phyloP scores from a whole-genome alignment of 441 rosid species.

The Gossypium davidsonii region DNA sequence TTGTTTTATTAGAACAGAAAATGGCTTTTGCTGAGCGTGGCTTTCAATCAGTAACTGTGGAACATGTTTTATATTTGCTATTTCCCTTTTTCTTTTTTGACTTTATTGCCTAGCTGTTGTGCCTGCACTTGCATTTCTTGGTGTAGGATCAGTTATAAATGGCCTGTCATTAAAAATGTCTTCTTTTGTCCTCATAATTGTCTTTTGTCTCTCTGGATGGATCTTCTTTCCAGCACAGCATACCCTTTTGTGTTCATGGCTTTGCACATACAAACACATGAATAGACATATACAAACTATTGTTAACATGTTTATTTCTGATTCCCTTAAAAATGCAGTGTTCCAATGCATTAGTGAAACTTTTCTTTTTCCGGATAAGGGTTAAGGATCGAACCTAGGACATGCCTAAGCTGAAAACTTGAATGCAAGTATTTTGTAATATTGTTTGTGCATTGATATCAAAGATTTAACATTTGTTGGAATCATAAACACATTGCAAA shows the following conservation, averaged over 20 bases:
- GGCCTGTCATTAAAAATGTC: slow-evolving; percentile 16
- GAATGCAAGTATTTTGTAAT: neutral
- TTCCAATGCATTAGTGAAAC: too few species aligned
- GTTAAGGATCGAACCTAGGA: too few species aligned
- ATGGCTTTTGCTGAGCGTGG: slow-evolving; percentile 2
- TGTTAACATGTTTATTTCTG: neutral
- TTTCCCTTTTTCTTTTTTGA: slow-evolving; percentile 9
- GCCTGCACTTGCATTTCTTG: slow-evolving; percentile 16
- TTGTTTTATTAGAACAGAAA: slow-evolving; percentile 14
- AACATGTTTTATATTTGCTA: slow-evolving; percentile 9
- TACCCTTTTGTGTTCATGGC: slow-evolving; percentile 1
- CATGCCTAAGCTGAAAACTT: too few species aligned
- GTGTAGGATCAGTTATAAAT: slow-evolving; percentile 6
- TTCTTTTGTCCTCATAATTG: slow-evolving; percentile 30
- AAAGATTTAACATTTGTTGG: neutral
- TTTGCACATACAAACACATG: slow-evolving; percentile 13
- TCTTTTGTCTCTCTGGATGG: slow-evolving; percentile 38
- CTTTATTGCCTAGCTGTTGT: slow-evolving; percentile 41
- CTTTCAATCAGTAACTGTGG: slow-evolving; percentile 3
- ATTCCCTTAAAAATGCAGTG: neutral
- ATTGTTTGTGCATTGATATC: slow-evolving; percentile 5
- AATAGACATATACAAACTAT: slow-evolving; percentile 6
- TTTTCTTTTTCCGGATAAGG: too few species aligned
- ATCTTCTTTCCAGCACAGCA: slow-evolving; percentile 25
- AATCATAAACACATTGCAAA: slow-evolving; percentile 10